Evolutionary conservation across 2,329 filamentous ascomycete genomes (phyloP).

Genomic region (Colletotrichum orchidophilum): DNA sequence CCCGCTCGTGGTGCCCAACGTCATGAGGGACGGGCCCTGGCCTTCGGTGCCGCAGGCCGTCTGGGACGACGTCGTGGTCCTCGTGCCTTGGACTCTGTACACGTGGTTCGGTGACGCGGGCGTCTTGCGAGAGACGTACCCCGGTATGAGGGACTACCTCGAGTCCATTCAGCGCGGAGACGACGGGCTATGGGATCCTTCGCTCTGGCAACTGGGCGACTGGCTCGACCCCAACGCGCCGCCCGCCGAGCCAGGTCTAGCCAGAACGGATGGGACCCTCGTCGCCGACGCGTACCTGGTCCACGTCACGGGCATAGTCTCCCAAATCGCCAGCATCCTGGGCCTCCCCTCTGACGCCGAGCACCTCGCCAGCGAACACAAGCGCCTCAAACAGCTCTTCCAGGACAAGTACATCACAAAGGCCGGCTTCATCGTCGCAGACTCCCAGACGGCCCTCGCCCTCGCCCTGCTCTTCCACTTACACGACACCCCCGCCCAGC

Average conservation of each 20-base stretch:
- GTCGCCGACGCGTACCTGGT: slow-evolving; percentile 59
- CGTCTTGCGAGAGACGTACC: slow-evolving; percentile 48
- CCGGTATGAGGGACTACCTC: slow-evolving; percentile 51
- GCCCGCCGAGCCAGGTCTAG: slow-evolving; percentile 48
- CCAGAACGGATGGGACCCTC: slow-evolving; percentile 49
- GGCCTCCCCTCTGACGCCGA: slow-evolving; percentile 39
- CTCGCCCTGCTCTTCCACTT: slow-evolving; percentile 50
- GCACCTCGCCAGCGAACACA: slow-evolving; percentile 35
- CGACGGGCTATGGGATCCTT: slow-evolving; percentile 51
- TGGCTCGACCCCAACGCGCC: slow-evolving; percentile 60
- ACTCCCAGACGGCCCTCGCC: slow-evolving; percentile 51
- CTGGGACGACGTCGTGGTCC: slow-evolving; percentile 54
- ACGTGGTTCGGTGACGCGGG: slow-evolving; percentile 46
- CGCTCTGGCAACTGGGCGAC: slow-evolving; percentile 51
- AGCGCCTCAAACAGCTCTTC: slow-evolving; percentile 40
- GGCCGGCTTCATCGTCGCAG: slow-evolving; percentile 42
- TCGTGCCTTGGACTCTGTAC: slow-evolving; percentile 52
- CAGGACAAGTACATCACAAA: slow-evolving; percentile 42
- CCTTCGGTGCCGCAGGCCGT: slow-evolving; percentile 44
- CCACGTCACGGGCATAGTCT: slow-evolving; percentile 49
- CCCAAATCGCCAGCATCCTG: slow-evolving; percentile 45
- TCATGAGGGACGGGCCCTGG: slow-evolving; percentile 37
- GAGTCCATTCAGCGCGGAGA: slow-evolving; percentile 43
- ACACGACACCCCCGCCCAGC: slow-evolving; percentile 36
- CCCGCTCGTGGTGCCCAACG: slow-evolving; percentile 42